Evolutionary conservation across 2,329 filamentous ascomycete species (phyloP).

Genomic region (Penicillium fuscoglaucum): DNA sequence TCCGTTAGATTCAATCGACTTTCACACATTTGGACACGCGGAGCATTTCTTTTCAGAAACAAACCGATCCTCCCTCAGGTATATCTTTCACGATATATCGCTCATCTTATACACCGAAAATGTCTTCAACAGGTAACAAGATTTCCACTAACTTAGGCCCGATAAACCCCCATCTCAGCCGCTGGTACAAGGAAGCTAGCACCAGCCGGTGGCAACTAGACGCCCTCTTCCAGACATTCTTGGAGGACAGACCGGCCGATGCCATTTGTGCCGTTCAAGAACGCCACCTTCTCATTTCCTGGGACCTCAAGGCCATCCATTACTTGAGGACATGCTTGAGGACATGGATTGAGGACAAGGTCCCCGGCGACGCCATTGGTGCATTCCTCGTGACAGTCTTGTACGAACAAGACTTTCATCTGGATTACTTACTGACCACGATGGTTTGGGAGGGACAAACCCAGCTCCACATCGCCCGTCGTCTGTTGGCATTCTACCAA

Average conservation of each 20-base stretch:
- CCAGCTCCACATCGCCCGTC: constrained; percentile 2
- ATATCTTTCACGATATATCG: neutral
- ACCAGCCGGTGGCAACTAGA: neutral
- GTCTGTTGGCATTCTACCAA: constrained; percentile 1
- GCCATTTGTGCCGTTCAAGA: neutral
- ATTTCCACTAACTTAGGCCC: neutral
- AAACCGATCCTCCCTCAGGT: too few species aligned
- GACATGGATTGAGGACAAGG: neutral
- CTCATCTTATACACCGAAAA: neutral
- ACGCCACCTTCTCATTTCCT: constrained; percentile 1
- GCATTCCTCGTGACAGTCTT: constrained; percentile 5
- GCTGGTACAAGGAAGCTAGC: neutral
- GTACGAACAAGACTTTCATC: constrained; percentile 5
- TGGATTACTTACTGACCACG: constrained; percentile 1
- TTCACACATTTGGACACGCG: too few species aligned
- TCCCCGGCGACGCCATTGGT: constrained; percentile 7
- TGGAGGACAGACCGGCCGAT: neutral
- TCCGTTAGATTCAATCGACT: neutral
- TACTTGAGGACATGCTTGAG: neutral
- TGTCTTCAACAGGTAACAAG: constrained; percentile 1
- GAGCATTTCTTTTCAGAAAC: neutral
- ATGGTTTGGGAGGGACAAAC: neutral
- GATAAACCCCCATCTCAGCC: neutral
- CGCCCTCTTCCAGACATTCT: neutral
- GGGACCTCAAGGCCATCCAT: constrained; percentile 4